Conservation (phyloP, 768 basidiomycete genomes). For the Gloeophyllum trabeum region DNA sequence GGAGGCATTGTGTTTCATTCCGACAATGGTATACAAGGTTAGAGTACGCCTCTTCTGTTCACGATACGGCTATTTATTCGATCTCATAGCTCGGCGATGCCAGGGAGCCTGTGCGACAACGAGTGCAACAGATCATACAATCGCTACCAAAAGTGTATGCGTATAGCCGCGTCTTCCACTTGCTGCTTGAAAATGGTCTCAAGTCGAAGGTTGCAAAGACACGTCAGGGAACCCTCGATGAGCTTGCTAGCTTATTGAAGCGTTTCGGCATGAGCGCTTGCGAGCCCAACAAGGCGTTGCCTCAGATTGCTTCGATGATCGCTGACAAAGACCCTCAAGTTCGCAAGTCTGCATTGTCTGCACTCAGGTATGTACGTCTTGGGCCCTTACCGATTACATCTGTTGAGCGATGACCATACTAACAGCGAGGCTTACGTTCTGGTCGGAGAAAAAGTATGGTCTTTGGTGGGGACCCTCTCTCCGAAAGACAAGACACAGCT, state of each 20-base stretch:
- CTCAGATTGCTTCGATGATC: constrained; percentile 66
- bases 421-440: constrained; percentile 70
- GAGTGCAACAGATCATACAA: constrained; percentile 80
- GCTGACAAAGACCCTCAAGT: constrained; percentile 85
- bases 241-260: constrained; percentile 65
- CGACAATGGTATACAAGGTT: constrained; percentile 85
- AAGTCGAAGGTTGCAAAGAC: constrained; percentile 89
- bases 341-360: constrained; percentile 75
- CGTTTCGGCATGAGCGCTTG: constrained; percentile 76
- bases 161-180: constrained; percentile 83
- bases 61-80: background rate
- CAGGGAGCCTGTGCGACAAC: constrained; percentile 66
- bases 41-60: background rate
- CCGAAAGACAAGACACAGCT: constrained; percentile 88
- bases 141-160: constrained; percentile 84
- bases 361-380: constrained; percentile 53
- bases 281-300: constrained; percentile 73
- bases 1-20: constrained; percentile 83
- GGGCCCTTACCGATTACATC: constrained; percentile 1
- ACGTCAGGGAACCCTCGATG: constrained; percentile 78
- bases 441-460: constrained; percentile 81
- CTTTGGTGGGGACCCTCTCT: constrained; percentile 59
- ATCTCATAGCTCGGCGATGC: constrained; percentile 77
- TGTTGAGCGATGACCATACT: constrained; percentile 6
- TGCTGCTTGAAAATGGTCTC: constrained; percentile 80